These are phyloP conservation scores for Centella asiatica DNA, from an alignment of 129 eudicot species.

Conservation along the genomic window DNA sequence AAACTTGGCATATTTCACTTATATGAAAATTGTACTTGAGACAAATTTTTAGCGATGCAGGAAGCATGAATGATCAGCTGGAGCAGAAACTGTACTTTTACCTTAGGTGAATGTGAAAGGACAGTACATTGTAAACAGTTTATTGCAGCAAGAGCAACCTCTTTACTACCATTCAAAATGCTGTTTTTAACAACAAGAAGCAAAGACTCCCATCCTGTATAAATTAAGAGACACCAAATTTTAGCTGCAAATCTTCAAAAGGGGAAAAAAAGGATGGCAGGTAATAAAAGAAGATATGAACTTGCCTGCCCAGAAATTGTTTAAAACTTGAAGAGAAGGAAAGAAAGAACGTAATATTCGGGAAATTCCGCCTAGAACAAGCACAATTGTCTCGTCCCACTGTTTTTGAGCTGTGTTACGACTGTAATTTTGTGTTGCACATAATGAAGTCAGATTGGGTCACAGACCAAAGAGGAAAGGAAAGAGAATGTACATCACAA, in stretches of 20 bases:
- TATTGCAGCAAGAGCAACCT: conserved; percentile 93
- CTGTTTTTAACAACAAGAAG: conserved; percentile 63
- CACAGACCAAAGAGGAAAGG: background rate
- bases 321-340: conserved; percentile 54
- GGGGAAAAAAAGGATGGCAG: background rate
- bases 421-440: conserved; percentile 34
- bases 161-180: conserved; percentile 82
- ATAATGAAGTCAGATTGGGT: background rate
- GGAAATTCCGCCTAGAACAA: conserved; percentile 85
- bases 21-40: no score
- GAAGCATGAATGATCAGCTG: background rate
- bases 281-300: background rate
- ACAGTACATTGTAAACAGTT: conserved; percentile 91
- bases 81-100: conserved; percentile 8
- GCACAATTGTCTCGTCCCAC: conserved; percentile 98
- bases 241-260: conserved; percentile 4
- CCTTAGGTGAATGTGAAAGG: conserved; percentile 94
- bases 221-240: conserved; percentile 3
- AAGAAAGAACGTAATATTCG: conserved; percentile 86
- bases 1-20: no score
- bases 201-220: conserved; percentile 89
- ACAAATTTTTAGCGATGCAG: no score
- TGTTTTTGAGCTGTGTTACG: conserved; percentile 99
- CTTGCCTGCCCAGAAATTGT: conserved; percentile 81
- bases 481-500: conserved; percentile 5